Percentiles rank a stretch among this genome's conserved stretches.
These are phyloP conservation scores for Dictyostelium brefeldianum DNA, from an alignment of 78 protist species.

Conservation along the genomic window DNA sequence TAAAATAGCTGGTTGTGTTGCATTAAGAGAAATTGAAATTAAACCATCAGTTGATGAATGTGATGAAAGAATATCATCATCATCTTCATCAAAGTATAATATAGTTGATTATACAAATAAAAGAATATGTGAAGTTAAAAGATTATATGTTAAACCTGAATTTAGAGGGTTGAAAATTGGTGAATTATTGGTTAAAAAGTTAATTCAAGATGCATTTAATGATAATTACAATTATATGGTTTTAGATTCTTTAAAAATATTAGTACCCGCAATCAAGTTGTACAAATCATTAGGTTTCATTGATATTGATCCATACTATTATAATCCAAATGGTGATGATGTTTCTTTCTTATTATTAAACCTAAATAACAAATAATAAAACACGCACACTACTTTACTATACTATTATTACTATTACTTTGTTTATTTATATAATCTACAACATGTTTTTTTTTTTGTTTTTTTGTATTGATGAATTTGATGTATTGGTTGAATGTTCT, in stretches of 20 bases:
- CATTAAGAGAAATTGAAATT: background rate
- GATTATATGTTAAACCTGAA: background rate
- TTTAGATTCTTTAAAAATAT: background rate
- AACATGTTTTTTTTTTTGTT: no score
- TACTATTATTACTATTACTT: no score
- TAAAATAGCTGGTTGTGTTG: conserved; percentile 12
- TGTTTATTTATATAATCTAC: no score
- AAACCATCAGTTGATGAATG: background rate
- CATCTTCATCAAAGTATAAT: background rate
- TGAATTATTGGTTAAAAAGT: background rate
- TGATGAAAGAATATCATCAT: background rate
- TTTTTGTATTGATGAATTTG: no score
- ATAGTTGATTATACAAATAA: no score
- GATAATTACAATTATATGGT: background rate
- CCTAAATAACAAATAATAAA: background rate
- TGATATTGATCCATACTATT: background rate
- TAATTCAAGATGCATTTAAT: background rate
- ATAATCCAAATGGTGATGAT: background rate
- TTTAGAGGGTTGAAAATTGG: conserved; percentile 11
- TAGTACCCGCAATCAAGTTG: background rate
- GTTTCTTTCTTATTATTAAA: background rate
- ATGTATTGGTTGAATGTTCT: no score
- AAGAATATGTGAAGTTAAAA: background rate
- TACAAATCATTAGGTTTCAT: background rate
- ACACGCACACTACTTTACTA: no score